phyloP scores from a whole-genome alignment of 2,329 filamentous ascomycete species.

The Calonectria ilicicola region DNA sequence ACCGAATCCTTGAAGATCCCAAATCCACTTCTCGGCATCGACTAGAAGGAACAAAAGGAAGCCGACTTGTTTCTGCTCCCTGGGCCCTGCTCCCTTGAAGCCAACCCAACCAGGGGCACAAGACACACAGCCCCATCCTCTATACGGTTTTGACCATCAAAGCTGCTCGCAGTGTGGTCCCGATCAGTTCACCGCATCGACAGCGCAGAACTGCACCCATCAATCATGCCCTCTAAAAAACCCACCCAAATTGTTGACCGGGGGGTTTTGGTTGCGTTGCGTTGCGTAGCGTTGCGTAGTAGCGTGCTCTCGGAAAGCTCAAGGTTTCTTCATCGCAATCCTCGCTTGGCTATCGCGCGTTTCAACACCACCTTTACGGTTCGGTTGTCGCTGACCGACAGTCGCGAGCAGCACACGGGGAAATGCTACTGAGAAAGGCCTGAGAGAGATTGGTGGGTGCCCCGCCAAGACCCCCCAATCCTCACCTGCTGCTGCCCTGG shows the following conservation, averaged over 20 bases:
- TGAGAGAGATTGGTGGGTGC: neutral
- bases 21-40: conserved; percentile 14
- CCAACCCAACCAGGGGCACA: conserved; percentile 10
- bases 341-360: neutral
- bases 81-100: conserved; percentile 7
- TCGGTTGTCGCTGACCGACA: conserved; percentile 3
- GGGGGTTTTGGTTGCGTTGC: neutral
- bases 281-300: neutral
- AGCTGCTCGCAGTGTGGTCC: neutral
- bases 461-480: conserved; percentile 11
- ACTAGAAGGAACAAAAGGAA: conserved; percentile 16
- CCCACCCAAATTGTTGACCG: neutral
- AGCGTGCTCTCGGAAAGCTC: neutral
- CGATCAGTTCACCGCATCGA: conserved; percentile 6
- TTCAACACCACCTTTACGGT: conserved; percentile 7
- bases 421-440: neutral
- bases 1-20: conserved; percentile 2
- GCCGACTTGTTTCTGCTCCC: conserved; percentile 31
- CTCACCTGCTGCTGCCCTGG: conserved; percentile 18
- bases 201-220: neutral
- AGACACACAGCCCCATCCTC: conserved; percentile 5
- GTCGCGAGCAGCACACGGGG: neutral
- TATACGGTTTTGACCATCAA: conserved; percentile 13
- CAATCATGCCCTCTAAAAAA: neutral
- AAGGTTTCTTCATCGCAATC: conserved; percentile 13